Conservation (phyloP, 257 asterid genomes). For the Euphrasia confusa region DNA sequence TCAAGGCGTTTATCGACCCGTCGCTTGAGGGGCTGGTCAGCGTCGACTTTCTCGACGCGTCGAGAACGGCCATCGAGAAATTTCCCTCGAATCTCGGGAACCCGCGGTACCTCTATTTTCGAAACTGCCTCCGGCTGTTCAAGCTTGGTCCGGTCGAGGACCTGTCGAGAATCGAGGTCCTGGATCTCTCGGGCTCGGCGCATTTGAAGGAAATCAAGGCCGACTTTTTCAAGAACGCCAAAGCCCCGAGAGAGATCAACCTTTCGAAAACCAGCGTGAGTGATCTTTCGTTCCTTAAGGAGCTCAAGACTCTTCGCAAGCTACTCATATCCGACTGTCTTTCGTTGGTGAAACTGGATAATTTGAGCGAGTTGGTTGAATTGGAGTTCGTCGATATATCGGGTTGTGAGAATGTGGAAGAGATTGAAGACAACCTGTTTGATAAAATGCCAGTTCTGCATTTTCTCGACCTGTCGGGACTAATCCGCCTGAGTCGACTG, state of each 20-base stretch:
- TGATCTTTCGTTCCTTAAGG: constrained; percentile 22
- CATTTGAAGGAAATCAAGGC: constrained; percentile 13
- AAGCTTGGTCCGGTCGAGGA: constrained; percentile 25
- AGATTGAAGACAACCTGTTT: constrained; percentile 22
- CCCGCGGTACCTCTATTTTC: constrained; percentile 23
- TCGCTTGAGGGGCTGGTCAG: constrained; percentile 21
- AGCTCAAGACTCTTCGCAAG: constrained; percentile 22
- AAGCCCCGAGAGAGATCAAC: constrained; percentile 24
- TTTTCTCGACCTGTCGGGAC: constrained; percentile 28
- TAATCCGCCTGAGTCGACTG: constrained; percentile 13
- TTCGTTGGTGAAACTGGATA: constrained; percentile 25
- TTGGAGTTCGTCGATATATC: constrained; percentile 37
- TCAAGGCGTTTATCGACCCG: constrained; percentile 41
- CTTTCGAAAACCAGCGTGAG: constrained; percentile 33
- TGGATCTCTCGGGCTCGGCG: constrained; percentile 33
- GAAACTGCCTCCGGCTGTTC: constrained; percentile 23
- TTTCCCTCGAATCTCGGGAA: constrained; percentile 29
- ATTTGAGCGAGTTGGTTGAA: constrained; percentile 13
- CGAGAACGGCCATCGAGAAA: constrained; percentile 29
- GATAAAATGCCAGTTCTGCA: constrained; percentile 25
- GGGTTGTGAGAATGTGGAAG: constrained; percentile 26
- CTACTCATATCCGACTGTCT: constrained; percentile 24
- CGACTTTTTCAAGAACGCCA: constrained; percentile 20
- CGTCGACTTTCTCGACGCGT: constrained; percentile 28
- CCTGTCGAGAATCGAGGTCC: constrained; percentile 22